These are phyloP conservation scores for Rhodamnia rubescens DNA, from an alignment of 345 rosid genomes.

Conservation along the genomic window DNA sequence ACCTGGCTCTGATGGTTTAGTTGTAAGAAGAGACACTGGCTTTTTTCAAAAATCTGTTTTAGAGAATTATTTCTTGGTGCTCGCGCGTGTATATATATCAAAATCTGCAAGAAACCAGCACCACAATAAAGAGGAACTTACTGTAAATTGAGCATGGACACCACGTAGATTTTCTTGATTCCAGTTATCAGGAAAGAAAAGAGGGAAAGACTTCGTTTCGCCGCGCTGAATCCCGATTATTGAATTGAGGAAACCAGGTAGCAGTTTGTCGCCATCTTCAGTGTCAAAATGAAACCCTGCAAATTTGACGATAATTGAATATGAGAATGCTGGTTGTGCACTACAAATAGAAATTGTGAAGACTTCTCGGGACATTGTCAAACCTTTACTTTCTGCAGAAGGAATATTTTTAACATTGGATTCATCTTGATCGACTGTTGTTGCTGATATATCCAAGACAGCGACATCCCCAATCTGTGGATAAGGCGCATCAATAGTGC, in stretches of 20 bases:
- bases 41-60: neutral
- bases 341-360: neutral
- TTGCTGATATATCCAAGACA: constrained; percentile 80
- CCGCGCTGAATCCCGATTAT: constrained; percentile 59
- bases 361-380: neutral
- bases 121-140: constrained; percentile 19
- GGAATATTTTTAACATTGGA: constrained; percentile 57
- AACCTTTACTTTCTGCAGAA: constrained; percentile 90
- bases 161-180: constrained; percentile 75
- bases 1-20: neutral
- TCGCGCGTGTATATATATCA: neutral
- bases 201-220: constrained; percentile 73
- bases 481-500: neutral
- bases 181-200: constrained; percentile 84
- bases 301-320: neutral
- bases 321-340: neutral
- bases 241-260: constrained; percentile 80
- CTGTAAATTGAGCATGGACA: constrained; percentile 78
- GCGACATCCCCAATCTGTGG: constrained; percentile 72
- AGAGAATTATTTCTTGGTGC: neutral
- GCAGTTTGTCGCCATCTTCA: constrained; percentile 66
- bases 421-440: constrained; percentile 45
- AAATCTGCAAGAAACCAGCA: constrained; percentile 2
- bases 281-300: constrained; percentile 89
- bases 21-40: neutral